phyloP scores from a whole-genome alignment of 805 yeast species.

The Hanseniaspora occidentalis region DNA sequence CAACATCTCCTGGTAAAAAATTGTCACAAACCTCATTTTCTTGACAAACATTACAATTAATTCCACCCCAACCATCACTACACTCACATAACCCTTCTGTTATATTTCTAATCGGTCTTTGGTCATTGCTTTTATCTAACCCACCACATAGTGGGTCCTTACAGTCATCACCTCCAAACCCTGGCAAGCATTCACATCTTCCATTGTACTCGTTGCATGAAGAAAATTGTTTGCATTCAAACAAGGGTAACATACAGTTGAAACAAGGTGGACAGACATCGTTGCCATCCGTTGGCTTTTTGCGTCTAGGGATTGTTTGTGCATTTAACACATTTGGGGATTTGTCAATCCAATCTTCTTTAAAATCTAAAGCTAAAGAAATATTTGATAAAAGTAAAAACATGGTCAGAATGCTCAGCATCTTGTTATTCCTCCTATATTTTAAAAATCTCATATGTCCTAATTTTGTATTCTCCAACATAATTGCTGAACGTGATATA shows the following conservation, averaged over 20 bases:
- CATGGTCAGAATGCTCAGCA: no score
- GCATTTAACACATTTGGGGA: no score
- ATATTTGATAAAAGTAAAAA: no score
- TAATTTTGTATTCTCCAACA: no score
- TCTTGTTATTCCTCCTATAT: no score
- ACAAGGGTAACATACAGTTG: conserved; percentile 87
- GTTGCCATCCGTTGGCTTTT: conserved; percentile 5
- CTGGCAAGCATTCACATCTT: conserved; percentile 80
- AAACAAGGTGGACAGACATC: conserved; percentile 80
- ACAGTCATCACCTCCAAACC: conserved; percentile 92
- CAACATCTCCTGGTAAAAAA: conserved; percentile 66
- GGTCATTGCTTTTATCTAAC: conserved; percentile 42
- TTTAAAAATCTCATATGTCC: no score
- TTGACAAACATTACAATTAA: conserved; percentile 82
- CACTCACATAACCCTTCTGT: conserved; percentile 46
- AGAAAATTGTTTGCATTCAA: conserved; percentile 82
- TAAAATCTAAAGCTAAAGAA: no score
- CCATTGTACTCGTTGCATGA: conserved; percentile 83
- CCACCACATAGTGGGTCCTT: conserved; percentile 81
- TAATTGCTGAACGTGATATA: no score
- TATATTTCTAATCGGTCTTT: conserved; percentile 51
- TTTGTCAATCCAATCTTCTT: no score
- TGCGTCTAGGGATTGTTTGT: background rate
- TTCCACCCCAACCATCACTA: conserved; percentile 82
- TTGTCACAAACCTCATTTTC: conserved; percentile 66